Base-by-base conservation (phyloP, 306 rosid genomes). In the Mucuna pruriens region DNA sequence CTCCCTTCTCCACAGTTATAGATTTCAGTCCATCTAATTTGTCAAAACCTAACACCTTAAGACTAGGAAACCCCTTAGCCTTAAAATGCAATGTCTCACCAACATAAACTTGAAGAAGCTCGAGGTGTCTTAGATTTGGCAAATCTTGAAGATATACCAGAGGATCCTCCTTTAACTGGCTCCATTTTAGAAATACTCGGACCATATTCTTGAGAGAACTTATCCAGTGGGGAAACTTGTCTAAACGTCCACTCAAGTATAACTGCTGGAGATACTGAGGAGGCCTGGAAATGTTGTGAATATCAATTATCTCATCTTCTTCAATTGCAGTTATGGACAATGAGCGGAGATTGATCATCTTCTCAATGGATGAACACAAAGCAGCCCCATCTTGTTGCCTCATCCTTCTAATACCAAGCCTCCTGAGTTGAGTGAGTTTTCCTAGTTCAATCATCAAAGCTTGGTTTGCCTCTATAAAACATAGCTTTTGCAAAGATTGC, bases 11-110 rank as follows among this genome's bases (percentile, higher is more conserved):
- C 17, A 92, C 84, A 42, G 26, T 51, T 62, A 90, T 78, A 2
- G 17, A 54, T 74, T 75, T 78, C 15, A 92, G 64, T 48, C 77
- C 89, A 70, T 80, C 87, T 70, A 90, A 44, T 23, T 85, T 70
- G 79, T 92, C 94, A 40, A 92, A 90, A 52, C 91, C 90, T 62
- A 92, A 80, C 31, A 92, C 69, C 85, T 89, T 87, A 58, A 92
- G 82, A 84, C 87, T 92, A 63, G 85, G 89, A 65, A 92, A 92
- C 23, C 88, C 88, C 2, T 75, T 75, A 19, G 84, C 82, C 22
- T 78, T 86, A 79, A 92, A 92, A 69, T 72, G 76, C 85, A 92
- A 22, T 39, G 85, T 83, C 68, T 86, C 88, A 0, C 89, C 91
- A 17, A 83, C 86, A 69, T 68, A 89, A 31, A 83, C 91, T 29